Base-by-base conservation (phyloP, 495 filamentous ascomycete genomes). In the Entonaema liquescens region DNA sequence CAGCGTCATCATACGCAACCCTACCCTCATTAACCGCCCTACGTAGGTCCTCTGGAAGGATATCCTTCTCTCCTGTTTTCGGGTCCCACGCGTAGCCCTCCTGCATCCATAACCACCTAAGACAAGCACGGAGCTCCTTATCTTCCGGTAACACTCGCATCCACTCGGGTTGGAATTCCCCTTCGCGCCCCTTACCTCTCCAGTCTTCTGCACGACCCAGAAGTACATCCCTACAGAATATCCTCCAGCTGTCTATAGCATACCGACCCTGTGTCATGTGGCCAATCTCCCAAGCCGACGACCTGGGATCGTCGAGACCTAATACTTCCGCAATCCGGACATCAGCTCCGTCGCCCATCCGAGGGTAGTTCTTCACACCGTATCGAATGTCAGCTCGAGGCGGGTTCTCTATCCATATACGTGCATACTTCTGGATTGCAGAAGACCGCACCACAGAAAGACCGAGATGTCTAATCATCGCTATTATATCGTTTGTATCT, bases 31-130 rank as follows among this genome's bases (percentile, higher is more conserved):
- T 77, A 3, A 91, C 90, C 35, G 89, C 87, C 53, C 79, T 80
- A 68, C 90, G 82, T 68, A 87, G 71, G 65, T 87, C 83, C 15
- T 84, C 85, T 40, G 82, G 76, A 3, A 92, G 86, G 50, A 80
- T 71, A 54, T 84, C 83, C 67, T 83, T 84, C 47, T 90, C 82
- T 0, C 93, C 93, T 0, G 91, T 93, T 58, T 82, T 72, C 0
- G 86, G 87, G 80, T 97, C 88, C 93, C 93, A 97, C 12, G 86
- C 80, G 85, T 89, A 93, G 1, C 94, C 95, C 67, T 96, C 91
- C 62, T 90, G 89, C 60, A 93, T 83, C 95, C 95, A 98, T 85
- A 92, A 89, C 95, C 95, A 98, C 2, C 90, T 82, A 72, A 97
- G 75, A 80, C 90, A 97, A 0, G 93, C 93, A 19, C 92, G 84